Evolutionary conservation across 805 yeast species (phyloP).

Genomic region (Ogataea henricii): DNA sequence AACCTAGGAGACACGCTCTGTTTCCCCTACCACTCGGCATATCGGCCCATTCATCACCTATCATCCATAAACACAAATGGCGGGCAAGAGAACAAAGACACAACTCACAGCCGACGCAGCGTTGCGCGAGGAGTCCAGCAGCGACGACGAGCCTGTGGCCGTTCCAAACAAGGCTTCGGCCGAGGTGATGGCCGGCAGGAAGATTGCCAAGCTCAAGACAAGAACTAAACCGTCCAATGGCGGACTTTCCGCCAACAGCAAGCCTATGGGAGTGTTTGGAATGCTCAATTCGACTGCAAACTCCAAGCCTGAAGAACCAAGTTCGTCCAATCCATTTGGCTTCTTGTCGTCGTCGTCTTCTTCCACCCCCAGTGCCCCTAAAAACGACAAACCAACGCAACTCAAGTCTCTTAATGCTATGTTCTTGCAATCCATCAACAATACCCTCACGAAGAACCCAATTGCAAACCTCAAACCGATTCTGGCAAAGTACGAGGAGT

Average conservation of each 20-base stretch:
- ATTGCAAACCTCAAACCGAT: conserved; percentile 57
- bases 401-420: conserved; percentile 66
- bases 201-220: conserved; percentile 61
- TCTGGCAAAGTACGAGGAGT: conserved; percentile 59
- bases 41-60: background rate
- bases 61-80: background rate
- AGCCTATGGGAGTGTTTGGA: conserved; percentile 17
- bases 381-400: conserved; percentile 43
- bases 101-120: conserved; percentile 59
- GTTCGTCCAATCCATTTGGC: conserved; percentile 7
- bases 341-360: background rate
- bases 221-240: conserved; percentile 30
- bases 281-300: conserved; percentile 11
- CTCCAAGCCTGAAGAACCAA: conserved; percentile 1
- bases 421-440: conserved; percentile 51
- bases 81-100: conserved; percentile 59
- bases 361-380: background rate
- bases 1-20: background rate
- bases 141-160: conserved; percentile 39
- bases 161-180: conserved; percentile 53
- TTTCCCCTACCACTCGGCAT: background rate
- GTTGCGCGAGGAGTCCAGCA: conserved; percentile 30
- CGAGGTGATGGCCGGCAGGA: conserved; percentile 65
- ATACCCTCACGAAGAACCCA: conserved; percentile 44
- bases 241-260: conserved; percentile 16